Base-by-base conservation (phyloP, 176 grass and related monocot genomes). In the Oryza officinalis region DNA sequence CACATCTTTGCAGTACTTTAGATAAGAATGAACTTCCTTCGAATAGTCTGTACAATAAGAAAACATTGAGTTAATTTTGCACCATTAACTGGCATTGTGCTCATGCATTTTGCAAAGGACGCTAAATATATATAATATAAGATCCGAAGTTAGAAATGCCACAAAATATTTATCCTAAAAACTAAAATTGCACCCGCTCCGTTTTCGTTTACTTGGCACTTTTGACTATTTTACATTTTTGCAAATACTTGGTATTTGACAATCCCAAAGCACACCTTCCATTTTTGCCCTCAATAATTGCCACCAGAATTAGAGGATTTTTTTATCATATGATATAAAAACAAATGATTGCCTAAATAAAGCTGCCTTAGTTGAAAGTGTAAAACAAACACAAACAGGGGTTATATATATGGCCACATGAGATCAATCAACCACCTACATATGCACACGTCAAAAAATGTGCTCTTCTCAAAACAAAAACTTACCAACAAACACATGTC, bases 1-100 rank as follows among this genome's bases (percentile, higher is more conserved):
- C 78, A 91, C 72, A 69, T 97, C 92, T 63, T 89, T 85, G 84
- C 84, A 97, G 67, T 97, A 97, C 27, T 84, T 97, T 76, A 97
- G 75, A 91, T 93, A 97, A 27, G 92, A 91, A 28, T 31, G 80
- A 63, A 94, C 71, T 30, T 94, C 95, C 72, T 75, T 89, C 13
- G 88, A 91, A 86, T 94, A 93, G 38, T 94, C 95, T 97, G 79
- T 73, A 75, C 28, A 87, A 82, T 47, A 66, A 35, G 57, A 63
- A 70, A 70, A 75, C 9, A 44, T 45, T 28, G 38, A 43, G 45
- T 78, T 66, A 89, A 63, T 27, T n/a, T 23, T 69, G 18, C 57
- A 52, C 26, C 32, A 64, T 65, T 68, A 45, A 37, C 23, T 64
- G 64, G 41, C 31, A 54, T 14, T 54, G 45, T 18, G 12, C 30